A percentile compares a stretch with the other conserved stretches of the same genome.
Evolutionary conservation across 129 eudicot genomes (phyloP).

Genomic region (Dittrichia graveolens): DNA sequence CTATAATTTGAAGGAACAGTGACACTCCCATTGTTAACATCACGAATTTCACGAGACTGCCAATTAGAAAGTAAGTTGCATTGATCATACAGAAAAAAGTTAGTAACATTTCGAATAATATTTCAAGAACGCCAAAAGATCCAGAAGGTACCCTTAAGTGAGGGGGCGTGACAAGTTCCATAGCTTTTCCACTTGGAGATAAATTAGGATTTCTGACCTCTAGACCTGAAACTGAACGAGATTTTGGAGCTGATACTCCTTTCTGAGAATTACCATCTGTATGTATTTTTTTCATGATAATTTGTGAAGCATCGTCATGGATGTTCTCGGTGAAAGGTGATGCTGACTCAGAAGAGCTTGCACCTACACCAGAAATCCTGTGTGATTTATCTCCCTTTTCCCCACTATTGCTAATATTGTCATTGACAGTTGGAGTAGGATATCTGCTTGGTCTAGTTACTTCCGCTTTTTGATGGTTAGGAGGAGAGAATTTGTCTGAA

Average conservation of each 20-base stretch:
- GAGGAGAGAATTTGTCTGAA: conserved; percentile 29
- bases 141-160: conserved; percentile 42
- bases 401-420: conserved; percentile 18
- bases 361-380: conserved; percentile 42
- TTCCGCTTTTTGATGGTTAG: conserved; percentile 22
- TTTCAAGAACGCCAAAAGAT: not conserved
- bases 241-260: conserved; percentile 19
- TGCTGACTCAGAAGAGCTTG: conserved; percentile 51
- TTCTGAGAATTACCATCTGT: conserved; percentile 36
- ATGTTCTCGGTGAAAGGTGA: conserved; percentile 49
- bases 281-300: conserved; percentile 29
- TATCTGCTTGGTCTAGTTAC: conserved; percentile 19
- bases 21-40: conserved; percentile 24
- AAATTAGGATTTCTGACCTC: conserved; percentile 25
- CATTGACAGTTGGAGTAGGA: conserved; percentile 29
- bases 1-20: conserved; percentile 26
- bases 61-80: conserved; percentile 16
- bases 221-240: conserved; percentile 22
- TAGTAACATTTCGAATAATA: not conserved
- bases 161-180: conserved; percentile 33
- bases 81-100: not conserved
- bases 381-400: conserved; percentile 23
- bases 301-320: conserved; percentile 44
- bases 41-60: conserved; percentile 36
- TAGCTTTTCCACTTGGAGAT: conserved; percentile 34